Evolutionary conservation across 805 yeast genomes (phyloP).

Genomic region (Saccharomyces cerevisiae): DNA sequence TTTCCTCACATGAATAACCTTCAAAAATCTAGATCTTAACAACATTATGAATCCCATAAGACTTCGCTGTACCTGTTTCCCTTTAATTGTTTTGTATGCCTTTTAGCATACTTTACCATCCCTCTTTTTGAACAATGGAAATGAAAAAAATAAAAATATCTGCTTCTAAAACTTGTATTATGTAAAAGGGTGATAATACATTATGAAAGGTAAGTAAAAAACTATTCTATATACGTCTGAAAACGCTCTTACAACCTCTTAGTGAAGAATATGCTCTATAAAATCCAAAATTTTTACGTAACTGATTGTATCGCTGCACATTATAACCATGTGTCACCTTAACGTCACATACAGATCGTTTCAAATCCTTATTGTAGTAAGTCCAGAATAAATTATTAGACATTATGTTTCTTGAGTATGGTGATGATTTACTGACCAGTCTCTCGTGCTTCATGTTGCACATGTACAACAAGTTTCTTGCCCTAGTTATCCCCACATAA

Average conservation of each 20-base stretch:
- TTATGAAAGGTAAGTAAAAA: not conserved
- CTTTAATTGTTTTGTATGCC: not conserved
- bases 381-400: slow-evolving; percentile 22
- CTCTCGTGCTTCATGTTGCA: slow-evolving; percentile 14
- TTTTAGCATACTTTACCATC: not conserved
- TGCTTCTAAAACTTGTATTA: not conserved
- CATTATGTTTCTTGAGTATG: not conserved
- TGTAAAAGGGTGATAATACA: not conserved
- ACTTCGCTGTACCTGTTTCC: not conserved
- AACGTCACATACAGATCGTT: not conserved
- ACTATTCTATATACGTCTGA: not conserved
- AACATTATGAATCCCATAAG: not conserved
- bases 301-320: slow-evolving; percentile 2
- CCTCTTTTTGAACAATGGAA: not conserved
- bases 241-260: not conserved
- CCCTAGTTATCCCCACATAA: slow-evolving; percentile 64
- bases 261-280: slow-evolving; percentile 3
- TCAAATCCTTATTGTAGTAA: slow-evolving; percentile 23
- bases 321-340: not conserved
- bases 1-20: not conserved
- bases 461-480: slow-evolving; percentile 34
- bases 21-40: not conserved
- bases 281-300: slow-evolving; percentile 13
- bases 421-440: not conserved
- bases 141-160: not conserved